A percentile compares a stretch with the other conserved stretches of the same genome.
Evolutionary conservation across 2,329 filamentous ascomycete genomes (phyloP).

Genomic region (Hypoxylon sp.): DNA sequence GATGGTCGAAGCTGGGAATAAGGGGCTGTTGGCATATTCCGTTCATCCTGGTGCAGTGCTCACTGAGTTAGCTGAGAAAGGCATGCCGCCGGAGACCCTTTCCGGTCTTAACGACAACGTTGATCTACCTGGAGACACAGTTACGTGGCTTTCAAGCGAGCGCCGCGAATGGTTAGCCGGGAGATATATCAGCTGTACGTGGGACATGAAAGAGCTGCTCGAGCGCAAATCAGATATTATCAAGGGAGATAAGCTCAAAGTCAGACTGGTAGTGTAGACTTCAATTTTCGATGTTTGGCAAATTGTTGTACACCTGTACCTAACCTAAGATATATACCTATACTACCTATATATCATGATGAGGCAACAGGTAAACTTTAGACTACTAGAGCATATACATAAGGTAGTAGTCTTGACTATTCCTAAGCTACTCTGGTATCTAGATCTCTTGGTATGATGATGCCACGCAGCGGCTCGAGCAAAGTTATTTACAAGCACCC

Average conservation of each 20-base stretch:
- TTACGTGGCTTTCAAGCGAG: slow-evolving; percentile 52
- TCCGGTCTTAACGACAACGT: slow-evolving; percentile 37
- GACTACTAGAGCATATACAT: no score
- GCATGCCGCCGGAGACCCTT: slow-evolving; percentile 42
- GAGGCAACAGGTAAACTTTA: no score
- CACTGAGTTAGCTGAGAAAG: slow-evolving; percentile 40
- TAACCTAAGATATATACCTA: no score
- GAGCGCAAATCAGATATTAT: slow-evolving; percentile 55
- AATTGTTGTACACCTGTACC: no score
- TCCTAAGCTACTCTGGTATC: no score
- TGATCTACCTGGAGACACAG: slow-evolving; percentile 49
- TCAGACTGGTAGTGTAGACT: slow-evolving; percentile 49
- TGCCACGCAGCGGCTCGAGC: background rate
- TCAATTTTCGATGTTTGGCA: background rate
- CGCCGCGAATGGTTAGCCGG: slow-evolving; percentile 58
- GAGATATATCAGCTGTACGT: slow-evolving; percentile 56
- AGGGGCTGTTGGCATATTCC: slow-evolving; percentile 44
- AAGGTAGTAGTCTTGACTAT: no score
- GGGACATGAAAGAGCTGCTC: slow-evolving; percentile 58
- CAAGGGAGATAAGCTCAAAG: slow-evolving; percentile 56
- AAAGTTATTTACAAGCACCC: background rate
- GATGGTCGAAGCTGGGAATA: slow-evolving; percentile 36
- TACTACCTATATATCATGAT: no score
- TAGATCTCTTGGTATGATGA: no score
- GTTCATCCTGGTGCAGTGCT: slow-evolving; percentile 46